Evolutionary conservation across 495 filamentous ascomycete species (phyloP), one percentile per base, ranked within the genome.

Genomic region (Podospora pseudopauciseta): DNA sequence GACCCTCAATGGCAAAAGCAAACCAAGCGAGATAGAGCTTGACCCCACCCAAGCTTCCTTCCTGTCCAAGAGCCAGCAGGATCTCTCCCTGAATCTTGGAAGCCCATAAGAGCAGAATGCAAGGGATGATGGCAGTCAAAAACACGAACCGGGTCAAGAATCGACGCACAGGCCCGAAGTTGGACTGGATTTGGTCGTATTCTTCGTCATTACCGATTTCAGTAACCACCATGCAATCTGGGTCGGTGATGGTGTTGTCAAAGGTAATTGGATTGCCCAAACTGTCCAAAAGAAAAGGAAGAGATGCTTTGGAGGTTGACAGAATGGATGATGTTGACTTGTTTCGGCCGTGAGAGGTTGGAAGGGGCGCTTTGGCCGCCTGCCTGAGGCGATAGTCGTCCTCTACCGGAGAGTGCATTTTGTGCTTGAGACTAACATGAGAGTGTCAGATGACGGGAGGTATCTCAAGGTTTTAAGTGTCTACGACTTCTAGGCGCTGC

Each of bases 211-310:
- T 9, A 1, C 39, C 39, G n/a, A 57, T 18, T 26, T 58, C 16
- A 26, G 55, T 32, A 3, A 4, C n/a, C 18, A n/a, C 3, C 49
- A 16, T 54, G 75, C 70, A 68, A 4, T 32, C 64, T 20, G 57
- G 28, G 11, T 65, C 16, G 27, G 64, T 19, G 6, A 58, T 19
- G 16, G 18, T 15, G 11, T 57, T 16, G 68, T 65, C 18, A 72
- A 58, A 58, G 4, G n/a, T 26, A 11, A 20, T 26, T 16, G n/a
- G 55, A 13, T 26, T 58, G 3, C 23, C 23, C 18, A n/a, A 58
- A 19, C 5, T 58, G 19, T 19, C 19, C 23, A 15, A 58, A 13
- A 19, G 19, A 19, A 58, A 19, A 20, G 55, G 55, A 58, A 58
- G 15, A 2, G n/a, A 2, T 9, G 23, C 5, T 5, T 58, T 26